A percentile compares a stretch with the other conserved stretches of the same genome.
These are phyloP conservation scores for Diplodia intermedia DNA, from an alignment of 2,329 filamentous ascomycete species.

Conservation along the genomic window DNA sequence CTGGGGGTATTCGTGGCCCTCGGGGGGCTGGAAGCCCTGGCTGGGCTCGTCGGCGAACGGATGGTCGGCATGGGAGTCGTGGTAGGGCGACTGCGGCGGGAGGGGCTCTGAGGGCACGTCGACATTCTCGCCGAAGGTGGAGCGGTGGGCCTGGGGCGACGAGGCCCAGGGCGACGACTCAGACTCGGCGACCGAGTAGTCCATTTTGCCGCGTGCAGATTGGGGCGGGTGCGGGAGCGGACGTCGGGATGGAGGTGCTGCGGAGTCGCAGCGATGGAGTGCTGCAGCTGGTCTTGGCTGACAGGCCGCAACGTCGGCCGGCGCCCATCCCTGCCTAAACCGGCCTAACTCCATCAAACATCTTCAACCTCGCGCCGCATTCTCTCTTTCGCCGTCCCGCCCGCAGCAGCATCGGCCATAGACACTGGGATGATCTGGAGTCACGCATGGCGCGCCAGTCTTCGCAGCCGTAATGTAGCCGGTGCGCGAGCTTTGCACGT, in stretches of 20 bases:
- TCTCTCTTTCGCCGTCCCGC: not conserved
- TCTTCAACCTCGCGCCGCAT: constrained; percentile 6
- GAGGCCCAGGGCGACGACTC: constrained; percentile 71
- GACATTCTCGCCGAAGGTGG: constrained; percentile 54
- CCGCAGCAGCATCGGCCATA: not conserved
- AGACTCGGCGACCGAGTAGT: constrained; percentile 65
- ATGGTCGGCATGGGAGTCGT: constrained; percentile 35
- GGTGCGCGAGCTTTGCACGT: constrained; percentile 13
- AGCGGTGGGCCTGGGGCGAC: constrained; percentile 61
- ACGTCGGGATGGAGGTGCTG: constrained; percentile 8
- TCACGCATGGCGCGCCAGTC: constrained; percentile 26
- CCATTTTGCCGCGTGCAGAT: constrained; percentile 57
- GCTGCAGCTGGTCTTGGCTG: constrained; percentile 24
- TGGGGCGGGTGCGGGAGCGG: constrained; percentile 20
- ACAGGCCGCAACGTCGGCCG: constrained; percentile 18
- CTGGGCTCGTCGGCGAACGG: constrained; percentile 32
- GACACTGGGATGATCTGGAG: constrained; percentile 13
- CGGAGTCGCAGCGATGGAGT: constrained; percentile 15
- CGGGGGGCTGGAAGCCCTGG: constrained; percentile 36
- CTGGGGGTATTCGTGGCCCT: constrained; percentile 41
- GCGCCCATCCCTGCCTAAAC: constrained; percentile 26
- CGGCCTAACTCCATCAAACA: constrained; percentile 19
- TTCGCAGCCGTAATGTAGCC: constrained; percentile 22
- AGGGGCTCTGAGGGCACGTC: constrained; percentile 51
- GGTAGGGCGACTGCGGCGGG: constrained; percentile 50